Percentiles rank a stretch among this genome's conserved stretches.
These are phyloP conservation scores for Diphasiastrum complanatum DNA, from an alignment of 83 land plant species.

Conservation along the genomic window DNA sequence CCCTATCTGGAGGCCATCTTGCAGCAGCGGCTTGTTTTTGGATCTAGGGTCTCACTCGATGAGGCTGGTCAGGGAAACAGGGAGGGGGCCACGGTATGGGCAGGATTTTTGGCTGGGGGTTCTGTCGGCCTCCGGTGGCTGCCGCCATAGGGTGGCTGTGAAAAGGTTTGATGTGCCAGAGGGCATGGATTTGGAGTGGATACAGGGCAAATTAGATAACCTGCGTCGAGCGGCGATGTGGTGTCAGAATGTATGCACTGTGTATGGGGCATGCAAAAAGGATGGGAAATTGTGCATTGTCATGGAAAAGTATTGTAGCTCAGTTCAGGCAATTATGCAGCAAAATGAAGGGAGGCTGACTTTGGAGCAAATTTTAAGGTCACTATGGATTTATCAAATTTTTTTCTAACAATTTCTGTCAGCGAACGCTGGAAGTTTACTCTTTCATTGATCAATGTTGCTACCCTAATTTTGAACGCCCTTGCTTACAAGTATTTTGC, in stretches of 20 bases:
- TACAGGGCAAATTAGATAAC: slow-evolving; percentile 53
- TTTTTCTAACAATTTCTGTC: neutral
- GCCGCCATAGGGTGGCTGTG: slow-evolving; percentile 72
- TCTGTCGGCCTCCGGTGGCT: slow-evolving; percentile 41
- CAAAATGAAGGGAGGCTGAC: slow-evolving; percentile 81
- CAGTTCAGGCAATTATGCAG: slow-evolving; percentile 75
- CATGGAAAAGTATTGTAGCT: slow-evolving; percentile 64
- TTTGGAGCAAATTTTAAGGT: slow-evolving; percentile 87
- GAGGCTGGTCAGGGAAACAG: slow-evolving; percentile 43
- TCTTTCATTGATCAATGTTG: too few species aligned
- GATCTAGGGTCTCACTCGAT: slow-evolving; percentile 49
- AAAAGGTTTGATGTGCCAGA: slow-evolving; percentile 54
- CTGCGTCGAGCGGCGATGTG: slow-evolving; percentile 72
- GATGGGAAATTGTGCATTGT: slow-evolving; percentile 62
- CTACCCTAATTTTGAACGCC: too few species aligned
- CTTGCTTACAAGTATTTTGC: too few species aligned
- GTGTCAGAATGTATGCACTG: slow-evolving; percentile 84
- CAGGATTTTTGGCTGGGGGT: slow-evolving; percentile 65
- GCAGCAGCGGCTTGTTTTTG: slow-evolving; percentile 18
- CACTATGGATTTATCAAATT: slow-evolving; percentile 1
- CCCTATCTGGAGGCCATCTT: slow-evolving; percentile 27
- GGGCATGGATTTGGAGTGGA: slow-evolving; percentile 57
- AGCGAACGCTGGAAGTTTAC: neutral
- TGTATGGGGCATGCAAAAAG: slow-evolving; percentile 60
- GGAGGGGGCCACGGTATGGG: slow-evolving; percentile 52